Percentiles rank a stretch among this genome's conserved stretches.
These are phyloP conservation scores for Parathielavia hyrcaniae DNA, from an alignment of 495 filamentous ascomycete species.

Conservation along the genomic window DNA sequence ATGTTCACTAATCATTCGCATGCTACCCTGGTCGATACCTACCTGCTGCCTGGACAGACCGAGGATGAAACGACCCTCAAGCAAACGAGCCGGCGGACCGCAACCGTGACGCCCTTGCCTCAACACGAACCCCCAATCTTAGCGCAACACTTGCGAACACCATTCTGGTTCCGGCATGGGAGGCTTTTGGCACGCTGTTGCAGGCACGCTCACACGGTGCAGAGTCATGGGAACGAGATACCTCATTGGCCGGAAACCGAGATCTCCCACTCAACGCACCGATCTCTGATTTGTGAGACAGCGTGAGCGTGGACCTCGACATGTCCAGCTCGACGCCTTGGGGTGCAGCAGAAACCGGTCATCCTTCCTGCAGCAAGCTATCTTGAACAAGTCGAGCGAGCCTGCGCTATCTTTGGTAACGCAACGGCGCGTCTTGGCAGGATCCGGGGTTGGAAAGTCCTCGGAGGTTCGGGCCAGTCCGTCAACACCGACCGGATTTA, in stretches of 20 bases:
- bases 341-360: not conserved
- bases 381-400: not conserved
- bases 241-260: not conserved
- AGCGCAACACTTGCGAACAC: too few species aligned
- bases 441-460: not conserved
- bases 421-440: not conserved
- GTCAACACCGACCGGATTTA: not conserved
- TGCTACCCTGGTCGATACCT: not conserved
- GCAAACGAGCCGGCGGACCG: too few species aligned
- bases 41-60: too few species aligned
- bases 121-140: too few species aligned
- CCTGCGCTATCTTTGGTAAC: not conserved
- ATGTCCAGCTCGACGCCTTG: constrained; percentile 3
- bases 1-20: not conserved
- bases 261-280: not conserved
- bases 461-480: not conserved
- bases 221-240: not conserved
- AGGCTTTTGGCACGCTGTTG: not conserved
- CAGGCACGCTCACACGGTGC: not conserved
- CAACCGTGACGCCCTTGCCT: too few species aligned
- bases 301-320: constrained; percentile 8
- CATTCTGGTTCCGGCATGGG: not conserved
- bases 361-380: not conserved
- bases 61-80: not conserved
- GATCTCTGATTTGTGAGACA: not conserved